Base-by-base conservation (phyloP, 768 basidiomycete species). In the Leccinum variicolor region DNA sequence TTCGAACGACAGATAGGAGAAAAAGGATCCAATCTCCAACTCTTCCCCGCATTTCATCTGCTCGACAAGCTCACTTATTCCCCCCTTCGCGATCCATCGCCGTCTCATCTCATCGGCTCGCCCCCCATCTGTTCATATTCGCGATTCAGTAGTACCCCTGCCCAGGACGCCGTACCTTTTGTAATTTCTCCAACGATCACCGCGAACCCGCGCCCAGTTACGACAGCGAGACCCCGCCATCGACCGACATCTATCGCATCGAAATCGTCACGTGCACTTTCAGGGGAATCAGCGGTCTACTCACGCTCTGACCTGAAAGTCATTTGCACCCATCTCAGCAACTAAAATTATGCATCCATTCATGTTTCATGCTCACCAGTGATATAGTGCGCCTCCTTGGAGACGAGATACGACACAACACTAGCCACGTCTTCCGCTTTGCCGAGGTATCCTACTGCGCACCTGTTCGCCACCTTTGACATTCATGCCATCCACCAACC, bases 361-460 rank as follows among this genome's bases (percentile, higher is more conserved):
- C 41, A 43, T 3, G 41, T 26, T 49, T n/a, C 11, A 13, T 17
- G 33, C 65, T 58, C 52, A 68, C 69, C 74, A 4, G 67, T 69
- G 26, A 73, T 66, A 28, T 66, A 69, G 48, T 59, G 57, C 2
- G 66, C 64, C 47, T 66, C 69, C 59, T 66, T 69, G 17, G 72
- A 69, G 21, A 65, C 69, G 13, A 76, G 59, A 50, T 65, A 74
- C 14, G 70, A 71, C 21, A 73, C 68, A 4, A 69, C 29, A n/a
- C 62, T 64, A 7, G 64, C 67, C 14, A 72, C 63, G 21, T 70
- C 64, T 21, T 64, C 60, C 2, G 63, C 29, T 19, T 55, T 60
- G 17, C 60, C 61, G 10, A 59, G 46, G 49, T 61, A 58, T 21
- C 65, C 50, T 13, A 59, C 45, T 25, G 55, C 51, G 33, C 45